Base-by-base conservation (phyloP, 192 early-diverging fungal genomes). In the Entomortierella chlamydospora region DNA sequence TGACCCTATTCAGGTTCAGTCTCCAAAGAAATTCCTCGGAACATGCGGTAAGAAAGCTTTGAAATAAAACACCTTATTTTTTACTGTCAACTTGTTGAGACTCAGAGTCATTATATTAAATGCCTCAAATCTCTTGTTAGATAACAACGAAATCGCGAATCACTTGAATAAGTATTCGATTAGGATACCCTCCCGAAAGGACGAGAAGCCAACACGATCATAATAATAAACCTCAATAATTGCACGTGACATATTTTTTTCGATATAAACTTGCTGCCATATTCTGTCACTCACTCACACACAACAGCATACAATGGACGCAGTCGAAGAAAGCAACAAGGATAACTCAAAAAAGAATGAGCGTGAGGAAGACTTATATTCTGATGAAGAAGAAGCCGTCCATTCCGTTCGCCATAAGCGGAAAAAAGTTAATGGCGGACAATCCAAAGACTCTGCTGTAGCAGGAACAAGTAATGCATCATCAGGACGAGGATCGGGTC, bases 1-100 rank as follows among this genome's bases (percentile, higher is more conserved):
- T 9, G 83, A 92, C 42, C 82, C 84, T 20, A 91, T 92, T 59
- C 79, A 85, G 22, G 90, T 92, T 29, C 90, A 86, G 69, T 91
- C 90, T 31, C 90, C 91, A n/a, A 92, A 92, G 61, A 85, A 86
- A 26, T 92, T 92, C 66, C 88, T 88, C 6, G 91, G 91, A 2
- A 87, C 72, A 23, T 67, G 63, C 39, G 72, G 72, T 74, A 67
- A 45, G 59, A 22, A 34, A 25, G 8, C 33, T 37, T 37, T 10
- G 10, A 37, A 37, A 37, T 17, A 50, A 17, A 43, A 43, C 8
- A 43, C 39, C 2, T 67, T 47, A 43, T 49, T 4, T 57, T 28
- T n/a, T 12, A n/a, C 31, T n/a, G n/a, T n/a, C n/a, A n/a, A 9
- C 30, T 50, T 50, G 15, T 22, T 50, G 3, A 29, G 26, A 28